Percentiles rank a stretch among this genome's conserved stretches.
Conservation (phyloP, 2,329 filamentous ascomycete species). For the Thermothelomyces thermophilus region DNA sequence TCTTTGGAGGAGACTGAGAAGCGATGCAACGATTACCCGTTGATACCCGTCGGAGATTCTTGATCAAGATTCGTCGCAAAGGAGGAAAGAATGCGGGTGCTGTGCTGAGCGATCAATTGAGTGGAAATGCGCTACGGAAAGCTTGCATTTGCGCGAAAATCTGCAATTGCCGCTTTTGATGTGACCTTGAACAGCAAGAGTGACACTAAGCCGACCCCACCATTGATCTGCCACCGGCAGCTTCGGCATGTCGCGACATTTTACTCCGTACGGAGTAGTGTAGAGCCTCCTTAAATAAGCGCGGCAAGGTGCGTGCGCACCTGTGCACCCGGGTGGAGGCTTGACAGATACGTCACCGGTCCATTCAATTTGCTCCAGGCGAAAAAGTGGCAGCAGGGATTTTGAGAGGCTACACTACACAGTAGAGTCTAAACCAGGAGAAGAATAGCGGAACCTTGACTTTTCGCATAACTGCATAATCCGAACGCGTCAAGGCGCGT, state of each 20-base stretch:
- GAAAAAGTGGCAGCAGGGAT: too few species aligned
- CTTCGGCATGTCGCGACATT: neutral
- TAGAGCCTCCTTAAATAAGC: too few species aligned
- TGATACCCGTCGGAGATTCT: too few species aligned
- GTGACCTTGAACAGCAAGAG: constrained; percentile 5
- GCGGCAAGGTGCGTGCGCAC: too few species aligned
- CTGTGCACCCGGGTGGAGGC: too few species aligned
- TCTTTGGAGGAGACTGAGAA: too few species aligned
- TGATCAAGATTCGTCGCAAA: too few species aligned
- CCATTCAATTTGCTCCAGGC: too few species aligned
- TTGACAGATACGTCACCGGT: neutral
- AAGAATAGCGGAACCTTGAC: neutral
- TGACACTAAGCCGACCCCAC: constrained; percentile 13
- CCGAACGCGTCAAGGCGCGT: constrained; percentile 13
- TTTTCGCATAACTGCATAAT: constrained; percentile 2
- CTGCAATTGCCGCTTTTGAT: neutral
- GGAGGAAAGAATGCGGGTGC: too few species aligned
- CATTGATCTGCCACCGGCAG: constrained; percentile 8
- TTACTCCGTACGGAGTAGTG: neutral
- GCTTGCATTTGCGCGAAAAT: constrained; percentile 17
- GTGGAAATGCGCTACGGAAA: neutral
- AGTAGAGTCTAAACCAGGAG: neutral
- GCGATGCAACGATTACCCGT: neutral
- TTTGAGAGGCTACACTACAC: too few species aligned
- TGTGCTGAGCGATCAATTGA: neutral